Evolutionary conservation across 2,329 filamentous ascomycete genomes (phyloP), one percentile per base, ranked within the genome.

Genomic region (Botrytis galanthina): DNA sequence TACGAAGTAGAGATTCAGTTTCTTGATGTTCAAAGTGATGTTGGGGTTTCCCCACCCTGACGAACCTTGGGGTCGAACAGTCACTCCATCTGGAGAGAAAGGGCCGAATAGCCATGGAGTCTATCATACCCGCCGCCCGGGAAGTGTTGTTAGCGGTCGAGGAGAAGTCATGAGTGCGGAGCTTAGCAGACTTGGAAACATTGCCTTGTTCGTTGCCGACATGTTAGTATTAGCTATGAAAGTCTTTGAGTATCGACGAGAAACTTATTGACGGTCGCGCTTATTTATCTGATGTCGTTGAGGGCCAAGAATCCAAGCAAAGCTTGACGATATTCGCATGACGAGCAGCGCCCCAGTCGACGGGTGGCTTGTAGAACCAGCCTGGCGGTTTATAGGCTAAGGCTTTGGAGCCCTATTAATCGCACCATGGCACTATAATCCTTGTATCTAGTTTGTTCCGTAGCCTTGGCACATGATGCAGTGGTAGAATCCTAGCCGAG

Each of bases 71-170:
- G 54, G 68, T 70, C 26, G 37, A 54, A 70, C 12, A n/a, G 35
- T n/a, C 39, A 61, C 64, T 51, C 64, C 64, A 54, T 68, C 32
- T 54, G 64, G 64, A 68, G 64, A 68, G 46, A 68, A 68, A 68
- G 64, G 46, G 64, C 29, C 46, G 64, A 54, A 68, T 68, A 39
- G 32, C 32, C 39, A 54, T 54, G 22, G 12, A 68, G 46, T 68
- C 22, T 32, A n/a, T 39, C 32, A 29, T 20, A 35, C 29, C 64
- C 46, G 51, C 64, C 20, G 46, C 46, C 46, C 32, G 46, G 32
- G 39, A 20, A 54, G 54, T 16, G 42, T 29, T 37, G 22, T n/a
- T 32, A 20, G 32, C 64, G 35, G 44, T 32, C 32, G 32, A 51
- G 14, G 32, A 39, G 20, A 42, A 62, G 6, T 62, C 7, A 32